A percentile compares a stretch with the other conserved stretches of the same genome.
Conservation (phyloP, 108 stramenopile species). For the Cylindrotheca fusiformis region DNA sequence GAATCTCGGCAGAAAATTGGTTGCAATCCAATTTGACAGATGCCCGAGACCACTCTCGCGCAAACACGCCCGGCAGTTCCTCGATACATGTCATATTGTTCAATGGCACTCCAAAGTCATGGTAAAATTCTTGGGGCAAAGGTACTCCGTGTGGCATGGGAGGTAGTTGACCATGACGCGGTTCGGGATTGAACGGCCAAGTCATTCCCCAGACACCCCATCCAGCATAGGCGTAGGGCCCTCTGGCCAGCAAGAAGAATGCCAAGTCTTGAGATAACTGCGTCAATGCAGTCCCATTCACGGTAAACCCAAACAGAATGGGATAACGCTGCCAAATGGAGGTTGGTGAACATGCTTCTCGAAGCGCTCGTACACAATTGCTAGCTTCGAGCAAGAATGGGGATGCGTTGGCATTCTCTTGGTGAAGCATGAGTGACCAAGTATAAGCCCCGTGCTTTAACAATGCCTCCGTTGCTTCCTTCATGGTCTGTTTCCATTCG, state of each 20-base stretch:
- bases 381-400: background rate
- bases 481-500: conserved; percentile 26
- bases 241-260: background rate
- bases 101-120: too few relatives aligned
- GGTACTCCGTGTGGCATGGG: conserved; percentile 4
- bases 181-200: conserved; percentile 6
- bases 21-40: too few relatives aligned
- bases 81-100: too few relatives aligned
- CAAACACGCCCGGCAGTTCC: too few relatives aligned
- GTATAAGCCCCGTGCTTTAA: conserved; percentile 22
- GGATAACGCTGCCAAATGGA: background rate
- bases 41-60: too few relatives aligned
- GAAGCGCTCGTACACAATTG: background rate
- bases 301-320: conserved; percentile 9
- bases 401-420: conserved; percentile 25
- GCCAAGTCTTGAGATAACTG: conserved; percentile 5
- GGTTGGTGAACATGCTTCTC: conserved; percentile 5
- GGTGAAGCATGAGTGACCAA: conserved; percentile 25
- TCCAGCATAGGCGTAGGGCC: conserved; percentile 3
- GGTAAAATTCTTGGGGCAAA: conserved; percentile 1
- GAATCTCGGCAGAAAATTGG: too few relatives aligned
- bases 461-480: conserved; percentile 6
- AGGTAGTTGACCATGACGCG: background rate
- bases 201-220: conserved; percentile 5
- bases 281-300: background rate